phyloP scores from a whole-genome alignment of 495 filamentous ascomycete species.

The Hypoxylon rickii region DNA sequence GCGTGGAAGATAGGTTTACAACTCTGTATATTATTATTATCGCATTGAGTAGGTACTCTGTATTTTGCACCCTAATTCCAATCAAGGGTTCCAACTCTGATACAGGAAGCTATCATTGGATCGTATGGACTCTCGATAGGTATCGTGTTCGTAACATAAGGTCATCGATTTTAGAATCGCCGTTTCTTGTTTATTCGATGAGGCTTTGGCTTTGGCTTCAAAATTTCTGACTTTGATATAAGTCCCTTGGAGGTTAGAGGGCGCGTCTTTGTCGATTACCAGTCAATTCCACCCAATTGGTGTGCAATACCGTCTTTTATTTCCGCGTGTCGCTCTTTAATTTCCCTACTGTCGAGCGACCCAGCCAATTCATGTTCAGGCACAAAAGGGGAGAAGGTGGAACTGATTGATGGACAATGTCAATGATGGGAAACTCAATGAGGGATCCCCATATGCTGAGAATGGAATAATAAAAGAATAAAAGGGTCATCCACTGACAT shows the following conservation, averaged over 20 bases:
- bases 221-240: no score
- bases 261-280: conserved; percentile 11
- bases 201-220: background rate
- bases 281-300: background rate
- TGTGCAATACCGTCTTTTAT: background rate
- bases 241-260: no score
- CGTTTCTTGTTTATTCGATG: no score
- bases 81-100: no score
- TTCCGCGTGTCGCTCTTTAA: background rate
- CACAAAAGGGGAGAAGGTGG: background rate
- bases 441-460: no score
- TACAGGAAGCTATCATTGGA: conserved; percentile 6
- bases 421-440: no score
- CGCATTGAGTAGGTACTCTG: conserved; percentile 18
- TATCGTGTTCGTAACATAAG: background rate
- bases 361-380: background rate
- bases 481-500: background rate
- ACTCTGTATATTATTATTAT: conserved; percentile 11
- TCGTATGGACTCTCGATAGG: background rate
- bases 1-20: conserved; percentile 6
- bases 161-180: no score
- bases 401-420: no score
- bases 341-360: background rate
- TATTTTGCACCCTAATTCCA: no score
- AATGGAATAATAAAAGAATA: no score